These are phyloP conservation scores for Candolleomyces eurysporus DNA, from an alignment of 768 basidiomycete genomes.

Conservation along the genomic window DNA sequence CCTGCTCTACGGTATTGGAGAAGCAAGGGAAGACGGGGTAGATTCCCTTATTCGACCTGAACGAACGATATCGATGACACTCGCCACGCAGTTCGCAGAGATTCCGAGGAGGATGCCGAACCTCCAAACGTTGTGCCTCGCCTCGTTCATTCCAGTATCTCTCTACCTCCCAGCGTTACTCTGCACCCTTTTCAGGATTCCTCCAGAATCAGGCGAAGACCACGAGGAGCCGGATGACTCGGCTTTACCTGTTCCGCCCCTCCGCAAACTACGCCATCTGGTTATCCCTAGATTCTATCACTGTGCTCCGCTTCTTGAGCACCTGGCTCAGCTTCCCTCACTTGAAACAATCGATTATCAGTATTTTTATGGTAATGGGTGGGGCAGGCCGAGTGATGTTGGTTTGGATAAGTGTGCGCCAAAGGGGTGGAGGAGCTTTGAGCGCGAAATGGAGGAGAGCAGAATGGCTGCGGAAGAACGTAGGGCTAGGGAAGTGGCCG, in stretches of 20 bases:
- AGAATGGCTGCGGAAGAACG: too few species aligned
- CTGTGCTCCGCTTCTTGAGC: constrained; percentile 2
- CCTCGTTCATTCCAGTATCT: constrained; percentile 8
- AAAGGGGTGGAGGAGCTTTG: neutral
- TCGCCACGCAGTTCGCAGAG: constrained; percentile 7
- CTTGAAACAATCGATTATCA: constrained; percentile 12
- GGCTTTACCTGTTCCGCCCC: constrained; percentile 1
- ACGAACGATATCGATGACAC: neutral
- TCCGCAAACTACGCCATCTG: constrained; percentile 6
- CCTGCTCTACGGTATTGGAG: neutral
- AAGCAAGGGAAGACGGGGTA: neutral
- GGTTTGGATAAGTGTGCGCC: neutral
- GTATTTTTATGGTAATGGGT: constrained; percentile 5
- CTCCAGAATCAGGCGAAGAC: neutral
- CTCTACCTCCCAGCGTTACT: neutral
- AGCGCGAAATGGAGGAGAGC: neutral
- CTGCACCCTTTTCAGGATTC: neutral
- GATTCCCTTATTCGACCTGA: neutral
- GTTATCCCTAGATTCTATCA: constrained; percentile 10
- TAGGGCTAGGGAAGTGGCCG: too few species aligned
- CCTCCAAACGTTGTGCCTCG: constrained; percentile 5
- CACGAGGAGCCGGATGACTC: neutral
- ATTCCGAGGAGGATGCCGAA: constrained; percentile 12
- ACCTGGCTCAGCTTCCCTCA: constrained; percentile 5
- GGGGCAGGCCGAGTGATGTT: constrained; percentile 5